Evolutionary conservation across 305 asterid genomes (phyloP), one percentile per base, ranked within the genome.

Genomic region (Fraxinus velutina): DNA sequence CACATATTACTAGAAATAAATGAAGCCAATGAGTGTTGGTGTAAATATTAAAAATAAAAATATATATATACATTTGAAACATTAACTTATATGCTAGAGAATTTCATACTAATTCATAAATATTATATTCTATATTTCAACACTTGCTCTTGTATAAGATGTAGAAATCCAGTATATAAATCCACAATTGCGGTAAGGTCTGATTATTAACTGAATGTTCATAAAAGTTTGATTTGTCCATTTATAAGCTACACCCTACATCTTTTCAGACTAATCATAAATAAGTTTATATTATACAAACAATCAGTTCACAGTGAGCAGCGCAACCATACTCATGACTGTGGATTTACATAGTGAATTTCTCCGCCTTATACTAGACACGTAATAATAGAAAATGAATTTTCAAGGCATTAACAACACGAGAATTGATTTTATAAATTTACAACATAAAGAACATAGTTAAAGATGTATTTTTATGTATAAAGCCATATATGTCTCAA

Each of bases 1-100:
- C 30, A 27, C 29, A 79, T 13, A 44, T 13, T 84, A 86, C 32
- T 82, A 82, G 44, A 77, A 82, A 62, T 37, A 84, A 83, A 86
- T 72, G 33, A 79, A 42, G 79, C 77, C 17, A 71, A 73, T 17
- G 62, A 17, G 22, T 55, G 75, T 66, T 78, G 29, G 70, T 13
- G 39, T 68, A 13, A 29, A 4, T 29, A 68, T 68, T 27, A 2
- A 3, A 12, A 32, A 62, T 47, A 72, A 17, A 84, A 10, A 27
- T n/a, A 71, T 6, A 13, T 60, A 29, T n/a, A 72, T 4, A 13
- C 27, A 6, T 55, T 22, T 1, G 50, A 71, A 50, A 29, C 37
- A 30, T 22, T 68, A 29, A 29, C 39, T 83, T 81, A 78, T 50
- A 71, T 68, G 77, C 27, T 17, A 85, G 7, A 68, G 7, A 57